phyloP scores from a whole-genome alignment of 306 rosid species.

The Rubus parviflorus region DNA sequence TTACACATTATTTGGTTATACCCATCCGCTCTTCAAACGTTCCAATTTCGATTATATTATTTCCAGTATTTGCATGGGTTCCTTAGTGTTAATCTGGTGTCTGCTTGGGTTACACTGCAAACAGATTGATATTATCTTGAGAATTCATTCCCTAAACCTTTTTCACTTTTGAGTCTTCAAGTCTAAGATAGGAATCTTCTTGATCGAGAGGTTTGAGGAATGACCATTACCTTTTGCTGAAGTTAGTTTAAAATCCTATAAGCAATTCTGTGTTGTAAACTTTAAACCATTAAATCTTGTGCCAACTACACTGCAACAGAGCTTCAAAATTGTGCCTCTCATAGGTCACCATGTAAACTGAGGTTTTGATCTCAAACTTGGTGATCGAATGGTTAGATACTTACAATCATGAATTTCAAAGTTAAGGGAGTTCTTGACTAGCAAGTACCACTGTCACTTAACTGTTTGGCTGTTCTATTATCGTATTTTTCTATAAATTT shows the following conservation, averaged over 20 bases:
- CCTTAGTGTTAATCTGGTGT: background rate
- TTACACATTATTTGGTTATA: constrained; percentile 1
- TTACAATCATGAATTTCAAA: background rate
- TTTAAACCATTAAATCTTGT: background rate
- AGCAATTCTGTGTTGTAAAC: background rate
- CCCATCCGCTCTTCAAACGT: background rate
- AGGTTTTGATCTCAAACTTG: background rate
- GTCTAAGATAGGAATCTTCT: background rate
- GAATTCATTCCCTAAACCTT: background rate
- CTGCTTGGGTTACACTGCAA: background rate
- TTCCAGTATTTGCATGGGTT: background rate
- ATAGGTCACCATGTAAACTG: background rate
- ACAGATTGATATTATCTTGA: background rate
- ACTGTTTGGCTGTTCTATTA: background rate
- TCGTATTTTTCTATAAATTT: background rate
- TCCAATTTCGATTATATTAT: background rate
- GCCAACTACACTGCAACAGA: background rate
- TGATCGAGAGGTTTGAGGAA: background rate
- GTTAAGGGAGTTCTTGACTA: background rate
- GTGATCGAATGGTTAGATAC: background rate
- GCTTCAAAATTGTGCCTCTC: background rate
- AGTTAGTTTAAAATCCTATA: background rate
- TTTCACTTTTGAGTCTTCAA: no score
- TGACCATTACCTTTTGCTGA: background rate
- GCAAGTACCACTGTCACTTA: background rate